Evolutionary conservation across 805 yeast species (phyloP).

Genomic region (Blastobotrys attinorum): DNA sequence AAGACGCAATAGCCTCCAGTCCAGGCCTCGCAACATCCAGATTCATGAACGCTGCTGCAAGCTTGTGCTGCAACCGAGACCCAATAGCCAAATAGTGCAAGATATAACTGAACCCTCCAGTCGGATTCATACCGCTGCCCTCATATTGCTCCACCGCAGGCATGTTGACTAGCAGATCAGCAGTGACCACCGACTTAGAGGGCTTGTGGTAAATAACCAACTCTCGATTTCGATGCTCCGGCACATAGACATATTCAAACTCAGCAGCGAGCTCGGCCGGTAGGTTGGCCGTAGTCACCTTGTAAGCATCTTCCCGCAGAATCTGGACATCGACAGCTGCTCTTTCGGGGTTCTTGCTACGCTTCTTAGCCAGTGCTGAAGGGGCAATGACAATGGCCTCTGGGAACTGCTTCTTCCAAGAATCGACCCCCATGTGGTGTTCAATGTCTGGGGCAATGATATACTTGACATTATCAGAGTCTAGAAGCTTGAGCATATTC

Average conservation of each 20-base stretch:
- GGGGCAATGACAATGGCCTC: constrained; percentile 46
- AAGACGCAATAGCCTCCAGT: constrained; percentile 24
- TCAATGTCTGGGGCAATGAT: constrained; percentile 56
- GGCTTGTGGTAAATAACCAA: constrained; percentile 42
- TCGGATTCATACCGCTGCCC: constrained; percentile 40
- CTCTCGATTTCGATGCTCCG: constrained; percentile 52
- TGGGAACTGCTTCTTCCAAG: constrained; percentile 45
- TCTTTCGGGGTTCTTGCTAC: constrained; percentile 17
- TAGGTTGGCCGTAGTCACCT: constrained; percentile 9
- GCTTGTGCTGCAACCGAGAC: constrained; percentile 30
- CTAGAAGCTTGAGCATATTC: constrained; percentile 8
- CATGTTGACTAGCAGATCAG: constrained; percentile 54
- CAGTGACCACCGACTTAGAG: constrained; percentile 46
- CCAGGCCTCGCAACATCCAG: constrained; percentile 20
- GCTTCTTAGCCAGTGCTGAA: constrained; percentile 27
- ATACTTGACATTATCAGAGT: constrained; percentile 20
- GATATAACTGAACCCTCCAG: constrained; percentile 36
- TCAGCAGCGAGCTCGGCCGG: constrained; percentile 34
- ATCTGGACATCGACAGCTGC: constrained; percentile 27
- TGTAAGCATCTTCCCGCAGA: constrained; percentile 22
- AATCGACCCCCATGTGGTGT: constrained; percentile 55
- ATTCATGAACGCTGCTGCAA: constrained; percentile 24
- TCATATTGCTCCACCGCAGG: constrained; percentile 43
- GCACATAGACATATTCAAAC: constrained; percentile 50
- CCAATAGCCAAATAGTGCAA: constrained; percentile 38